phyloP scores from a whole-genome alignment of 2,329 filamentous ascomycete genomes.

The Colletotrichum paranaense region DNA sequence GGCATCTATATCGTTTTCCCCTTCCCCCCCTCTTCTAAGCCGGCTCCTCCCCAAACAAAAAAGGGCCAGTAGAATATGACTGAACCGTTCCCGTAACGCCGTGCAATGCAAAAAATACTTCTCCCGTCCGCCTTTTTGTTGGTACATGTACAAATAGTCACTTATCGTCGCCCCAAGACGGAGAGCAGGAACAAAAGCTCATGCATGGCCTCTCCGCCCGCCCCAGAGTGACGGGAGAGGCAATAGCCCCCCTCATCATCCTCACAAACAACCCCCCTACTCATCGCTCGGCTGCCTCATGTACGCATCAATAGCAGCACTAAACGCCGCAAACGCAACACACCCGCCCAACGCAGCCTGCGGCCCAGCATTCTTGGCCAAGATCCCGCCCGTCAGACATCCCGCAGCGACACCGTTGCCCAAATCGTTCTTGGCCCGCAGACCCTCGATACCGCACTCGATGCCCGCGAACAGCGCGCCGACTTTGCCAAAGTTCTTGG shows the following conservation, averaged over 20 bases:
- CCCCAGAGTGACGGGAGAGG: too few species aligned
- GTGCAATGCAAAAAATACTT: slow-evolving; percentile 35
- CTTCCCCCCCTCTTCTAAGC: neutral
- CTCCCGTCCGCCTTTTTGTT: neutral
- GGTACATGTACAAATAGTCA: slow-evolving; percentile 6
- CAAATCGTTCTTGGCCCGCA: slow-evolving; percentile 93
- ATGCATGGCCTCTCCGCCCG: too few species aligned
- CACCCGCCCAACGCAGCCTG: slow-evolving; percentile 90
- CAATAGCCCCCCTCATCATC: too few species aligned
- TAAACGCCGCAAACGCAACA: slow-evolving; percentile 93
- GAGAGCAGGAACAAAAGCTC: neutral
- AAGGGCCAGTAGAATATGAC: neutral
- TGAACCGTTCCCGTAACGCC: slow-evolving; percentile 36
- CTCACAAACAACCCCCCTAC: slow-evolving; percentile 36
- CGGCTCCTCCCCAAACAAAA: neutral
- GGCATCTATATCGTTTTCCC: neutral
- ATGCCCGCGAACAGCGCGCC: slow-evolving; percentile 92
- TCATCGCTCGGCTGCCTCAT: slow-evolving; percentile 82
- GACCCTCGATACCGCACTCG: slow-evolving; percentile 94
- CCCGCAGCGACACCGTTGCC: slow-evolving; percentile 88
- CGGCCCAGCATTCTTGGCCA: slow-evolving; percentile 88
- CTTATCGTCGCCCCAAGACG: neutral
- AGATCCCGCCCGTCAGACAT: slow-evolving; percentile 88
- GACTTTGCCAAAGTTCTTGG: slow-evolving; percentile 95
- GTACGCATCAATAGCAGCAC: slow-evolving; percentile 90